A percentile compares a stretch with the other conserved stretches of the same genome.
phyloP scores from a whole-genome alignment of 257 asterid genomes.

The Capsicum pubescens region DNA sequence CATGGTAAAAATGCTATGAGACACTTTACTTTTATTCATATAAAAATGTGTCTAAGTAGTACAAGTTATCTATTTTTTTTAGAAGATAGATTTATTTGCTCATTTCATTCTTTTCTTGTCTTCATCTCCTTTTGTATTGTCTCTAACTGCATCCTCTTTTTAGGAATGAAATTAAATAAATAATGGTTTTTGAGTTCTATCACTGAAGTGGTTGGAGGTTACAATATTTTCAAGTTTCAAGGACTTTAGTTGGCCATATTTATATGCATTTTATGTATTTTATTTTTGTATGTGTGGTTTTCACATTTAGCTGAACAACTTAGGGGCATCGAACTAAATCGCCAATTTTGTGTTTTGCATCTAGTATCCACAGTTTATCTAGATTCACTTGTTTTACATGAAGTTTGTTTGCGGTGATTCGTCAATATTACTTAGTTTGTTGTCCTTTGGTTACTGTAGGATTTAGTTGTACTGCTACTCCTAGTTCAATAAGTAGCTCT shows the following conservation, averaged over 20 bases:
- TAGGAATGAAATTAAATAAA: not conserved
- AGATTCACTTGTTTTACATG: not conserved
- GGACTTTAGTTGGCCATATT: conserved; percentile 8
- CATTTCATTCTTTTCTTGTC: no score
- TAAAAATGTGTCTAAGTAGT: no score
- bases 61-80: no score
- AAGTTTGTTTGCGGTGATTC: not conserved
- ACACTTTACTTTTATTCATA: no score
- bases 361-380: not conserved
- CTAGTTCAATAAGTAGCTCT: conserved; percentile 44
- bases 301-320: not conserved
- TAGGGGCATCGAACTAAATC: not conserved
- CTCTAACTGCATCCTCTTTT: no score
- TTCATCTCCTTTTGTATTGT: no score
- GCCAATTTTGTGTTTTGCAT: not conserved
- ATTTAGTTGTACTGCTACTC: conserved; percentile 40
- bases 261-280: not conserved
- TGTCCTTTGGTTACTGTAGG: conserved; percentile 32
- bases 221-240: not conserved
- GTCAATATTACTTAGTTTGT: not conserved
- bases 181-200: not conserved
- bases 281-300: not conserved
- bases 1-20: not conserved
- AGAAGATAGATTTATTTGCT: no score
- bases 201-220: not conserved